Conservation (phyloP, 768 basidiomycete species). For the Macrocybe gigantea region DNA sequence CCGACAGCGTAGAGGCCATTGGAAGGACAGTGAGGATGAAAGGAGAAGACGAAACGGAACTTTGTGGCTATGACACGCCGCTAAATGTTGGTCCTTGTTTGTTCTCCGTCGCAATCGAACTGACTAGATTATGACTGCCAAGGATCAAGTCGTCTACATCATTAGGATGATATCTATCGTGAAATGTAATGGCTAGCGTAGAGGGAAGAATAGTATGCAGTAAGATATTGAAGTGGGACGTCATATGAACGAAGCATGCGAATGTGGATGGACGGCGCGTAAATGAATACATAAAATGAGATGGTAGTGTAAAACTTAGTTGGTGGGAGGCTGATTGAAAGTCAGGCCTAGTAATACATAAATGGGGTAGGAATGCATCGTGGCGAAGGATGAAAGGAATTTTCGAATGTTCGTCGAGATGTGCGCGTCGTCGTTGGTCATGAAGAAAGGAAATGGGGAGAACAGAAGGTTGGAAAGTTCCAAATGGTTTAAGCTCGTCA, state of each 20-base stretch:
- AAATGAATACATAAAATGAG: too few relatives aligned
- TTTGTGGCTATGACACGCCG: not conserved
- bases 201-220: too few relatives aligned
- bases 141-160: too few relatives aligned
- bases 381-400: conserved; percentile 3
- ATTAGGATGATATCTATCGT: too few relatives aligned
- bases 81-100: conserved; percentile 13
- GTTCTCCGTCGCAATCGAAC: conserved; percentile 1
- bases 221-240: too few relatives aligned
- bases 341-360: not conserved
- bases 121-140: too few relatives aligned
- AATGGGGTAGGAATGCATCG: not conserved
- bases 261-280: too few relatives aligned
- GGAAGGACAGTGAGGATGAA: conserved; percentile 37
- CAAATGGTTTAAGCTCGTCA: too few relatives aligned
- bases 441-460: not conserved
- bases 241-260: too few relatives aligned
- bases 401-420: conserved; percentile 4
- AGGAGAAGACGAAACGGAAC: not conserved
- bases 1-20: conserved; percentile 80
- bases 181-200: too few relatives aligned
- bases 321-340: not conserved
- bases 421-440: not conserved
- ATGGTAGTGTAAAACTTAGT: not conserved
- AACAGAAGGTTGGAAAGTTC: too few relatives aligned